phyloP scores from a whole-genome alignment of 768 basidiomycete species.

The Dictyophora rubrovolvata region DNA sequence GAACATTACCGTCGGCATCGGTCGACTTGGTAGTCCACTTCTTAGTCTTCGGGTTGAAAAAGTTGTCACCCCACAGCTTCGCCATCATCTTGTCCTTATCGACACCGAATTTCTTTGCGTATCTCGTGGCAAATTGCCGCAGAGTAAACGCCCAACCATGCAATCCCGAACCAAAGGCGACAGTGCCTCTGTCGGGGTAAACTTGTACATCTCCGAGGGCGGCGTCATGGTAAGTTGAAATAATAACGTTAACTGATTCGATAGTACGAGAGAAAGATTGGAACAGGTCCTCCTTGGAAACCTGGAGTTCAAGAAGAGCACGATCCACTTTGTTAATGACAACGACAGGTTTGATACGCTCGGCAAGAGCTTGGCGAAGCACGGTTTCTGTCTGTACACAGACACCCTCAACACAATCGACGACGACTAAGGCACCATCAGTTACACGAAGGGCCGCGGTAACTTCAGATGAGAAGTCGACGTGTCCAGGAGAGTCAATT shows the following conservation, averaged over 20 bases:
- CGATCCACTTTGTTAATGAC: conserved; percentile 99
- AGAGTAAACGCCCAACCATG: conserved; percentile 99
- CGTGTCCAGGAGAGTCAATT: conserved; percentile 99
- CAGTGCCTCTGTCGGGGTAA: conserved; percentile 95
- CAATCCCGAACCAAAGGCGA: conserved; percentile 98
- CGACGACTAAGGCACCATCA: conserved; percentile 98
- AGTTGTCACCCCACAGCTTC: conserved; percentile 99
- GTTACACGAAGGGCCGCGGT: conserved; percentile 99
- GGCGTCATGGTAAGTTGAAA: conserved; percentile 91
- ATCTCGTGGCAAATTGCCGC: conserved; percentile 89
- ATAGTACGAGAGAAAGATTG: conserved; percentile 97
- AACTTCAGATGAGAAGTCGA: conserved; percentile 99
- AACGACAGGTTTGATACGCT: conserved; percentile 99
- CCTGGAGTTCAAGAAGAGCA: conserved; percentile 95
- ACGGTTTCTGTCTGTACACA: conserved; percentile 99
- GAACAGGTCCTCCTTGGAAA: conserved; percentile 92
- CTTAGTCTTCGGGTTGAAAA: conserved; percentile 91
- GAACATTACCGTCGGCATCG: conserved; percentile 75
- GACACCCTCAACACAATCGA: conserved; percentile 99
- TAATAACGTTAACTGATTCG: conserved; percentile 96
- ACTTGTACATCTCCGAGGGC: conserved; percentile 98
- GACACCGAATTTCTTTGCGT: conserved; percentile 98
- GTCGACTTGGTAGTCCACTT: conserved; percentile 85
- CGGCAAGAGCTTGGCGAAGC: conserved; percentile 89
- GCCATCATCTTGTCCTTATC: conserved; percentile 97